Conservation (phyloP, 1,284 basidiomycete species). For the Fomitopsis schrenkii region DNA sequence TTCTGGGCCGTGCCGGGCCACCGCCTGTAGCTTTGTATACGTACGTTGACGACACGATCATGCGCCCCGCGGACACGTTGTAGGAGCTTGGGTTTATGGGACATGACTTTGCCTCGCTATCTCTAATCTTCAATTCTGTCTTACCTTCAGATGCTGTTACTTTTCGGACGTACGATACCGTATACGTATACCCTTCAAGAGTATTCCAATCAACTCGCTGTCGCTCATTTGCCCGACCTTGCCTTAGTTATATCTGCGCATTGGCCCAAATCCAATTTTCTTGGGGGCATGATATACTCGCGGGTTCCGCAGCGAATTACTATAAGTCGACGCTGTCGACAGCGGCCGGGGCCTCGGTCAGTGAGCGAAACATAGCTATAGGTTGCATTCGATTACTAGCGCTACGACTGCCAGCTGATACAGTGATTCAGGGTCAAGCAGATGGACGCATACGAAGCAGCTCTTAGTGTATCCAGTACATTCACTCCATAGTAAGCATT, state of each 20-base stretch:
- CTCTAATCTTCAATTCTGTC: constrained; percentile 7
- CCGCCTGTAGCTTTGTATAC: constrained; percentile 46
- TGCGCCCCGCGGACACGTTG: constrained; percentile 6
- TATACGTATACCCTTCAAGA: constrained; percentile 24
- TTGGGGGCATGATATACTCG: background rate
- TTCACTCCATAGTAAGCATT: background rate
- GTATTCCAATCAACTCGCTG: constrained; percentile 13
- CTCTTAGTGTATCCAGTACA: too few relatives aligned
- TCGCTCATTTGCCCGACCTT: constrained; percentile 19
- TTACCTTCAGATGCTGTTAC: constrained; percentile 11
- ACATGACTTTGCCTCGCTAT: background rate
- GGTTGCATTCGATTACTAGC: too few relatives aligned
- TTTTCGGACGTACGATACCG: constrained; percentile 12
- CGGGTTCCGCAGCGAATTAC: too few relatives aligned
- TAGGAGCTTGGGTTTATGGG: constrained; percentile 1
- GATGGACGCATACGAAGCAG: too few relatives aligned
- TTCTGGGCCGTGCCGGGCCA: constrained; percentile 94
- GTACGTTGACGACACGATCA: background rate
- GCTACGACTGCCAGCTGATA: too few relatives aligned
- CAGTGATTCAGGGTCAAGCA: too few relatives aligned
- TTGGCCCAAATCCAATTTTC: constrained; percentile 6
- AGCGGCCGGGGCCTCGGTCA: too few relatives aligned
- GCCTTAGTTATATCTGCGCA: background rate
- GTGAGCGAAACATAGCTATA: too few relatives aligned
- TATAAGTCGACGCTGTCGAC: too few relatives aligned